These are phyloP conservation scores for Chlorella sp. DNA, from an alignment of 139 green algal species.

Conservation along the genomic window DNA sequence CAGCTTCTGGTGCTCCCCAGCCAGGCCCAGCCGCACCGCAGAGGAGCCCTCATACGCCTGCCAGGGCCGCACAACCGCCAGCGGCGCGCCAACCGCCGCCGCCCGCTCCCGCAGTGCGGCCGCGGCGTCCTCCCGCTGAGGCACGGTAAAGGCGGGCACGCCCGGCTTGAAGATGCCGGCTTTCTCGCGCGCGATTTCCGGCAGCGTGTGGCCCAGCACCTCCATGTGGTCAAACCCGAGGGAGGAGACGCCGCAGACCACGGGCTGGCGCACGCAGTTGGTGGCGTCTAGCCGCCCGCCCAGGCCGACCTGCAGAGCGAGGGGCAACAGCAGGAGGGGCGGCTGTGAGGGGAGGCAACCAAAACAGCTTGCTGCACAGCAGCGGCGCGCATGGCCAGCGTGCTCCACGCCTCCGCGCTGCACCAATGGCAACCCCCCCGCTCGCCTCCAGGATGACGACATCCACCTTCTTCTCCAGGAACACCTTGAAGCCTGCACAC, in stretches of 20 bases:
- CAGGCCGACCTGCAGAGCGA: slow-evolving; percentile 62
- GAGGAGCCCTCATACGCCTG: slow-evolving; percentile 29
- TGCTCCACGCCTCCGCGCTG: no score
- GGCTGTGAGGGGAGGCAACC: no score
- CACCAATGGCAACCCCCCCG: no score
- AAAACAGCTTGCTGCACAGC: no score
- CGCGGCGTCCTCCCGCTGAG: slow-evolving; percentile 86
- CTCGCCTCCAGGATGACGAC: slow-evolving; percentile 92
- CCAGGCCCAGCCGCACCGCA: slow-evolving; percentile 69
- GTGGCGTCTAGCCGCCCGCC: slow-evolving; percentile 96
- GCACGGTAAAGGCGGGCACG: slow-evolving; percentile 74
- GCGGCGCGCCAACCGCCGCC: slow-evolving; percentile 33
- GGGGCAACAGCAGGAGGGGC: no score
- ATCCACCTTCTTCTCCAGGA: slow-evolving; percentile 76
- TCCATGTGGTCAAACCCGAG: slow-evolving; percentile 98
- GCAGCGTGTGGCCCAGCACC: slow-evolving; percentile 92
- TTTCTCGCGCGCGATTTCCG: slow-evolving; percentile 95
- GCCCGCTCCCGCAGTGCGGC: slow-evolving; percentile 62
- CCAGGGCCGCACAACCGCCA: slow-evolving; percentile 46
- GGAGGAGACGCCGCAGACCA: slow-evolving; percentile 82
- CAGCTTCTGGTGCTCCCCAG: slow-evolving; percentile 84
- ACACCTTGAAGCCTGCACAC: slow-evolving; percentile 63
- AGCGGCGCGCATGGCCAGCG: no score
- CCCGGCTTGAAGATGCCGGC: slow-evolving; percentile 90
- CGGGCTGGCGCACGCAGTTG: slow-evolving; percentile 73